Base-by-base conservation (phyloP, 345 rosid genomes). In the Arabidopsis suecica region DNA sequence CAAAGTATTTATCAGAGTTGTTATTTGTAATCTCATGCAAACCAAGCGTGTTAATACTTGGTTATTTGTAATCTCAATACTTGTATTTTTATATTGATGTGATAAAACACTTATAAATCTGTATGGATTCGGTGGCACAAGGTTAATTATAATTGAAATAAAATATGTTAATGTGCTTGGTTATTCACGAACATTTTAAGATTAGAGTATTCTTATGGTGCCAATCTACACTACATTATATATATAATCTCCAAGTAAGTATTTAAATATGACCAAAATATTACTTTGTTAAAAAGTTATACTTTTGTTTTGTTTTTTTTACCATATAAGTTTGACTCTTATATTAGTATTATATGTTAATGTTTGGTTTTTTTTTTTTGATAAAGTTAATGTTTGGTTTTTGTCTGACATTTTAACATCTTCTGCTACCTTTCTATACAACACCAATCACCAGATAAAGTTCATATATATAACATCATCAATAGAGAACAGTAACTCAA, bases 151-250 rank as follows among this genome's bases (percentile, higher is more conserved):
- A n/a, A 74, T 25, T 23, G 20, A 6, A 61, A 62, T 42, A 13
- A 40, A 51, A 32, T 61, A 62, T 51, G 58, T 28, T 48, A 72
- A 32, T 72, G 58, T 72, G 58, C 61, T 54, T 72, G 54, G 55
- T 16, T 42, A 64, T 33, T 36, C 66, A 47, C 50, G 37, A 65
- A 36, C 72, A 58, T 36, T 48, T 56, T 11, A 47, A 16, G 41
- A 30, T 20, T n/a, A n/a, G n/a, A n/a, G n/a, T 38, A 48, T n/a
- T 28, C 45, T 13, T 49, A 67, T 59, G 62, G 40, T 75, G 69
- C 55, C 62, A 59, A 51, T 68, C 73, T 68, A 75, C 37, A 41
- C 55, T 51, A 10, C 68, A 68, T 41, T 41, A 40, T n/a, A n/a
- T n/a, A n/a, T n/a, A n/a, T 51, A 68, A 63, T 14, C 63, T 68